Evolutionary conservation across 1,284 basidiomycete species (phyloP).

Genomic region (Apiotrichum veenhuisii): DNA sequence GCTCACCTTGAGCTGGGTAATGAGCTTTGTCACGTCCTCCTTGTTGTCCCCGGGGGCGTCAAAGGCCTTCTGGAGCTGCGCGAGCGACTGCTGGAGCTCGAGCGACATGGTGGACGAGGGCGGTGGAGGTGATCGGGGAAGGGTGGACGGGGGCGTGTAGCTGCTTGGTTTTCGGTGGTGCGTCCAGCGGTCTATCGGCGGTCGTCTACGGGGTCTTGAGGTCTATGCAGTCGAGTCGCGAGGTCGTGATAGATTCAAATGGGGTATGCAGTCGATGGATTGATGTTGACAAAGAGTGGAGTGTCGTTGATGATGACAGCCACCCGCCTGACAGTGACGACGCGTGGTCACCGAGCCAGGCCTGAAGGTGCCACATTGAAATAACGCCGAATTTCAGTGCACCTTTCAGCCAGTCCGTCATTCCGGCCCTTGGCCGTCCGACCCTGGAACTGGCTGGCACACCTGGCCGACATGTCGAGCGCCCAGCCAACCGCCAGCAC

Average conservation of each 20-base stretch:
- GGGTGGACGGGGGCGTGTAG: too few species aligned
- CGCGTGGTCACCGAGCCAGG: not conserved
- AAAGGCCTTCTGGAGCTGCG: conserved; percentile 37
- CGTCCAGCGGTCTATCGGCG: not conserved
- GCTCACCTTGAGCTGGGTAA: conserved; percentile 45
- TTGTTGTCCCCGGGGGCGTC: conserved; percentile 25
- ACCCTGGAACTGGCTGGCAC: too few species aligned
- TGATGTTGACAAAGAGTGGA: not conserved
- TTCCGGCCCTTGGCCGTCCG: too few species aligned
- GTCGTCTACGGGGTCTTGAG: not conserved
- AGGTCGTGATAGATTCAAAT: not conserved
- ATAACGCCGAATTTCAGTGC: not conserved
- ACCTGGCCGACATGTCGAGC: too few species aligned
- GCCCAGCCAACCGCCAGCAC: too few species aligned
- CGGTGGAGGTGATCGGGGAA: not conserved
- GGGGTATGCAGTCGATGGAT: too few species aligned
- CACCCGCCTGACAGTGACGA: not conserved
- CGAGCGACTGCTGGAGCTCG: conserved; percentile 39
- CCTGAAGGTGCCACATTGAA: not conserved
- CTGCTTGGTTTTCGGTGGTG: not conserved
- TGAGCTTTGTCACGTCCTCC: conserved; percentile 29
- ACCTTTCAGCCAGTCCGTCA: not conserved
- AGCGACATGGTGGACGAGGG: conserved; percentile 31
- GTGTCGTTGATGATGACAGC: not conserved
- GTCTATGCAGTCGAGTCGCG: not conserved